Percentiles rank a stretch among this genome's conserved stretches.
These are phyloP conservation scores for Tricharina praecox DNA, from an alignment of 495 filamentous ascomycete species.

Conservation along the genomic window DNA sequence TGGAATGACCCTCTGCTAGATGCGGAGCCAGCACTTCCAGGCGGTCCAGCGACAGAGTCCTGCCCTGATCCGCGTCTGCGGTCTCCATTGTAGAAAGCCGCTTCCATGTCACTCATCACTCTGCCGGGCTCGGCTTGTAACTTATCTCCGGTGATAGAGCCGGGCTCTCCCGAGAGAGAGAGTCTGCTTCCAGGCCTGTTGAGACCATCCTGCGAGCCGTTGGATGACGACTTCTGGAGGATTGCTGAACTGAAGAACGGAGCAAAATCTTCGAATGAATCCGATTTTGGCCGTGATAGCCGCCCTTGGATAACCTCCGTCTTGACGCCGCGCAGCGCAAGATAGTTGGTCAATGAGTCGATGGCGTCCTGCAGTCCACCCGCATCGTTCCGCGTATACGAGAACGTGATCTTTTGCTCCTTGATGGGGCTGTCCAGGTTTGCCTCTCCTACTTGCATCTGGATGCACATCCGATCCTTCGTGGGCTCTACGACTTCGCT, in stretches of 20 bases:
- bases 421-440: slow-evolving; percentile 13
- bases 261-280: slow-evolving; percentile 92
- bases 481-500: slow-evolving; percentile 65
- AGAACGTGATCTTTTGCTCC: slow-evolving; percentile 30
- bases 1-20: slow-evolving; percentile 1
- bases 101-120: slow-evolving; percentile 2
- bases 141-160: neutral
- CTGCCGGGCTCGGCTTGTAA: neutral
- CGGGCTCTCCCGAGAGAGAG: neutral
- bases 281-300: slow-evolving; percentile 89
- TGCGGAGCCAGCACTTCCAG: neutral
- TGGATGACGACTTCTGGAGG: slow-evolving; percentile 46
- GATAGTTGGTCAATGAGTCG: slow-evolving; percentile 71
- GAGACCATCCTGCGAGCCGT: slow-evolving; percentile 1
- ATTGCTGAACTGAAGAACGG: slow-evolving; percentile 94
- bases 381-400: slow-evolving; percentile 92
- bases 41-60: neutral
- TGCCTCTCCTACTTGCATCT: slow-evolving; percentile 49
- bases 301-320: slow-evolving; percentile 75
- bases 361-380: slow-evolving; percentile 90
- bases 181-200: slow-evolving; percentile 3
- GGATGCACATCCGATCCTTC: slow-evolving; percentile 78
- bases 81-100: slow-evolving; percentile 4
- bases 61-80: neutral
- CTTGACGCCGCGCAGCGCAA: slow-evolving; percentile 71